Percentiles rank a stretch among this genome's conserved stretches.
Evolutionary conservation across 345 rosid genomes (phyloP).

Genomic region (Ceriops zippeliana): DNA sequence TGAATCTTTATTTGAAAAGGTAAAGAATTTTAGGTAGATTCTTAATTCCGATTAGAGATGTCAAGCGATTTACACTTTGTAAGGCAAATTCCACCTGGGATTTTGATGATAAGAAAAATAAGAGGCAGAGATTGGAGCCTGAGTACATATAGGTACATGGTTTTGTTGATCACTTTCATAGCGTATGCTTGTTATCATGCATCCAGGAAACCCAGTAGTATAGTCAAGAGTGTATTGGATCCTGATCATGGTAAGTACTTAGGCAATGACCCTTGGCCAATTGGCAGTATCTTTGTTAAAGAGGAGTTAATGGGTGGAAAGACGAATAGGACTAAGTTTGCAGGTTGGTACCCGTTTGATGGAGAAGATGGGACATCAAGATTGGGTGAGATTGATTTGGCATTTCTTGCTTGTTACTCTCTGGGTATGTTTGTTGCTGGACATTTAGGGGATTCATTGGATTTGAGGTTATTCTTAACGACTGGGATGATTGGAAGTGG

Average conservation of each 20-base stretch:
- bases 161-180: constrained; percentile 65
- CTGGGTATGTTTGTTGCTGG: constrained; percentile 82
- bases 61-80: constrained; percentile 25
- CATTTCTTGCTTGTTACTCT: constrained; percentile 77
- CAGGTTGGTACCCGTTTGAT: constrained; percentile 79
- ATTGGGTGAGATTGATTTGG: constrained; percentile 77
- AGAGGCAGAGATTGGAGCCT: constrained; percentile 68
- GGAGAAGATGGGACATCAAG: constrained; percentile 60
- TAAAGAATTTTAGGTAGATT: constrained; percentile 12
- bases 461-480: constrained; percentile 70
- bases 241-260: constrained; percentile 37
- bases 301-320: constrained; percentile 11
- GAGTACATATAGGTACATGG: constrained; percentile 50
- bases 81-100: constrained; percentile 66
- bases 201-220: constrained; percentile 80
- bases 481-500: constrained; percentile 88
- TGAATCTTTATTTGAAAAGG: not conserved
- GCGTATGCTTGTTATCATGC: constrained; percentile 89
- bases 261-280: constrained; percentile 47
- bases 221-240: constrained; percentile 76
- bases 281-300: constrained; percentile 52
- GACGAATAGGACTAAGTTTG: constrained; percentile 1
- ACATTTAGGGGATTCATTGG: constrained; percentile 78
- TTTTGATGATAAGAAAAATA: constrained; percentile 38
- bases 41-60: constrained; percentile 24